These are phyloP conservation scores for Bombardia bombarda DNA, from an alignment of 495 filamentous ascomycete genomes.

Conservation along the genomic window DNA sequence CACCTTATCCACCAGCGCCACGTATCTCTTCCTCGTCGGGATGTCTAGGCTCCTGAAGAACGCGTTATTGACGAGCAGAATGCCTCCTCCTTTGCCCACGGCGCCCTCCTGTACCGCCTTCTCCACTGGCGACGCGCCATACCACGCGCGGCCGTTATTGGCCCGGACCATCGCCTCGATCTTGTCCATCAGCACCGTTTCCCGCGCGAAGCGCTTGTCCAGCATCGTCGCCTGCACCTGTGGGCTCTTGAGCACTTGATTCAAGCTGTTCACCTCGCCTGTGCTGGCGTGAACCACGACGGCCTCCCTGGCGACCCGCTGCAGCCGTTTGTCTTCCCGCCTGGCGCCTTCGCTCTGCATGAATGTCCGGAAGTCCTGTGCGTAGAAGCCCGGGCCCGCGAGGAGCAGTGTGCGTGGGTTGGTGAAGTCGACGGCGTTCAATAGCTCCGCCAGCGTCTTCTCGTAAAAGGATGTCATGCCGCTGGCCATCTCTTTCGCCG, in stretches of 20 bases:
- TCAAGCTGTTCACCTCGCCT: constrained; percentile 75
- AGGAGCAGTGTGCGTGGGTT: constrained; percentile 66
- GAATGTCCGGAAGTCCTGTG: constrained; percentile 69
- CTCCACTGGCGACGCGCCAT: constrained; percentile 79
- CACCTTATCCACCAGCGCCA: constrained; percentile 84
- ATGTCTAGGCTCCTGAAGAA: constrained; percentile 82
- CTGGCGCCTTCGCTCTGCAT: constrained; percentile 64
- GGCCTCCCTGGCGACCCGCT: constrained; percentile 50
- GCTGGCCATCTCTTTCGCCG: constrained; percentile 60
- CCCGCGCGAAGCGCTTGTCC: constrained; percentile 78
- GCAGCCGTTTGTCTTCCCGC: constrained; percentile 55
- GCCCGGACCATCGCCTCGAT: constrained; percentile 72
- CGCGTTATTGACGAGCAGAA: constrained; percentile 75
- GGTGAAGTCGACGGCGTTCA: constrained; percentile 70
- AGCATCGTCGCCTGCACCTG: constrained; percentile 67
- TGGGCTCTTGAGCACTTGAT: constrained; percentile 74
- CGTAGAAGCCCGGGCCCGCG: constrained; percentile 83
- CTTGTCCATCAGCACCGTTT: constrained; percentile 78
- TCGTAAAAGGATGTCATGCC: constrained; percentile 76
- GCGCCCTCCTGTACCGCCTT: constrained; percentile 82
- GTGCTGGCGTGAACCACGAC: constrained; percentile 78
- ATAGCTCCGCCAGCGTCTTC: constrained; percentile 64
- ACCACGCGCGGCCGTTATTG: constrained; percentile 88
- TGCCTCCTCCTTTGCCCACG: constrained; percentile 75
- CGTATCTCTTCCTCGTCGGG: constrained; percentile 71